These are phyloP conservation scores for Myxozyma lipomycoides DNA, from an alignment of 805 yeast genomes.

Conservation along the genomic window DNA sequence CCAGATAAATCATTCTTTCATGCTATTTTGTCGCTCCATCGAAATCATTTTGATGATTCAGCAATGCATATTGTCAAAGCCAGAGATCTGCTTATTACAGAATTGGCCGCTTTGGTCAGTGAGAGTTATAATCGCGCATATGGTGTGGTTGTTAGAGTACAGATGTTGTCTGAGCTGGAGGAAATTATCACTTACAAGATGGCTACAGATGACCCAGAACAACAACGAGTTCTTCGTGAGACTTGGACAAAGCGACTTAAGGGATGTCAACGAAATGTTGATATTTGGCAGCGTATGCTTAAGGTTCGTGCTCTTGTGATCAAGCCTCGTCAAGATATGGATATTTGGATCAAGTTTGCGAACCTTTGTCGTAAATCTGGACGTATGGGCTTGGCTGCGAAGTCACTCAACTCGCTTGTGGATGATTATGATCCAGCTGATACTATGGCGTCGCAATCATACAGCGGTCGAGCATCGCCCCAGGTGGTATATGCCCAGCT, in stretches of 20 bases:
- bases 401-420: constrained; percentile 72
- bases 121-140: constrained; percentile 97
- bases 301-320: constrained; percentile 90
- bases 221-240: constrained; percentile 69
- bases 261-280: constrained; percentile 96
- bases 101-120: constrained; percentile 87
- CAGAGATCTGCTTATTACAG: constrained; percentile 84
- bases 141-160: constrained; percentile 93
- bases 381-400: constrained; percentile 85
- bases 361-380: constrained; percentile 93
- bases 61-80: constrained; percentile 74
- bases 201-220: constrained; percentile 77
- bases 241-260: constrained; percentile 91
- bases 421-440: constrained; percentile 48
- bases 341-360: constrained; percentile 97
- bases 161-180: constrained; percentile 94
- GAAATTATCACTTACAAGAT: constrained; percentile 88
- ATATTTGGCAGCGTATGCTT: constrained; percentile 96
- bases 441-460: constrained; percentile 39
- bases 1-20: constrained; percentile 95
- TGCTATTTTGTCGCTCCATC: constrained; percentile 80
- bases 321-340: constrained; percentile 94
- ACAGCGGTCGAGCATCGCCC: constrained; percentile 76
- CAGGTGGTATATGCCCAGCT: constrained; percentile 96
- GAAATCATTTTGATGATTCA: constrained; percentile 81